Evolutionary conservation across 805 yeast species (phyloP).

Genomic region (Yamadazyma sp.): DNA sequence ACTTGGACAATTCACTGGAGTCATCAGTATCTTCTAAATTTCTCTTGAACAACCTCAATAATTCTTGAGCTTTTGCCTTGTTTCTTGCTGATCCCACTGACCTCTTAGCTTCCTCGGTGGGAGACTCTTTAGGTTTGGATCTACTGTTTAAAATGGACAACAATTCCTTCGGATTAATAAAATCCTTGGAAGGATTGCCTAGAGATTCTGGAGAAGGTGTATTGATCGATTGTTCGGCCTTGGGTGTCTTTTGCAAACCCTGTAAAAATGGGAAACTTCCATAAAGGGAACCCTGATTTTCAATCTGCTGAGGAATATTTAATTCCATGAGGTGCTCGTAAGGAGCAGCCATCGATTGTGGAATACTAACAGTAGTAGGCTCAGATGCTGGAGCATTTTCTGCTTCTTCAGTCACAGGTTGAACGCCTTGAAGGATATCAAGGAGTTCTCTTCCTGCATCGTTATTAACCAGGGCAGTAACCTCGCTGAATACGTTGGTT

Average conservation of each 20-base stretch:
- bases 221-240: constrained; percentile 8
- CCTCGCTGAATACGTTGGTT: background rate
- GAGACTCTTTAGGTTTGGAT: constrained; percentile 8
- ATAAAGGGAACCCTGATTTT: constrained; percentile 20
- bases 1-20: background rate
- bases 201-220: constrained; percentile 39
- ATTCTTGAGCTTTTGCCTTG: constrained; percentile 31
- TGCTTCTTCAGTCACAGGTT: constrained; percentile 8
- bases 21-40: constrained; percentile 8
- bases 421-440: constrained; percentile 51
- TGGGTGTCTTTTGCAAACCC: background rate
- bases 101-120: constrained; percentile 10
- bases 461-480: constrained; percentile 16
- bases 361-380: constrained; percentile 14
- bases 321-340: constrained; percentile 17
- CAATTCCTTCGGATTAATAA: constrained; percentile 41
- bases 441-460: constrained; percentile 81
- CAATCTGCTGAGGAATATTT: constrained; percentile 36
- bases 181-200: constrained; percentile 36
- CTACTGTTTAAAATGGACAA: constrained; percentile 41
- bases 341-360: constrained; percentile 20
- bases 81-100: constrained; percentile 22
- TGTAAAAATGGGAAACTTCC: constrained; percentile 11
- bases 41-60: constrained; percentile 29
- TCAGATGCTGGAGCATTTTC: background rate